phyloP scores from a whole-genome alignment of 441 rosid species.

The Populus hybrid region DNA sequence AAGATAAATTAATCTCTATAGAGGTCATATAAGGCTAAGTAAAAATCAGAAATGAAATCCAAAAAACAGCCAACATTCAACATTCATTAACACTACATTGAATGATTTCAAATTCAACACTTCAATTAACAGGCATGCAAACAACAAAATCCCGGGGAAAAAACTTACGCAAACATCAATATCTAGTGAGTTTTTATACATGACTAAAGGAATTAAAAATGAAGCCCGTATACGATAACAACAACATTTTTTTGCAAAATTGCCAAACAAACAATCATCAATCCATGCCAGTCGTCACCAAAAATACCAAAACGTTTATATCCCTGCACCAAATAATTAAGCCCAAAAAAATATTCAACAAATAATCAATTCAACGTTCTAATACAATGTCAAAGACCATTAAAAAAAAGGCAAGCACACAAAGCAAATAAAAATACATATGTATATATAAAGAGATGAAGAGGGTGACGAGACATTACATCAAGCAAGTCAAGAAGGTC shows the following conservation, averaged over 20 bases:
- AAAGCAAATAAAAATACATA: slow-evolving; percentile 7
- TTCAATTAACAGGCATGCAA: not conserved
- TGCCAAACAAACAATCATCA: not conserved
- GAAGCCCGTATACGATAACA: not conserved
- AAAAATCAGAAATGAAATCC: not conserved
- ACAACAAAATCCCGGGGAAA: not conserved
- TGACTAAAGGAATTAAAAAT: not conserved
- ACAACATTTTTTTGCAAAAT: not conserved
- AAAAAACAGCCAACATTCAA: not conserved
- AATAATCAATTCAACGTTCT: not conserved
- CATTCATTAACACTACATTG: not conserved
- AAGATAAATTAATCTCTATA: not conserved
- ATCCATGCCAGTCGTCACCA: not conserved
- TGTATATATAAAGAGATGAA: slow-evolving; percentile 12
- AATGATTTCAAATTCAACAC: slow-evolving; percentile 1
- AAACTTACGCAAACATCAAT: not conserved
- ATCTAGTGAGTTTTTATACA: not conserved
- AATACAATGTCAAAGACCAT: not conserved
- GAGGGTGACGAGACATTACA: slow-evolving; percentile 34
- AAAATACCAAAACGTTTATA: not conserved
- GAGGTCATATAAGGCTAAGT: not conserved
- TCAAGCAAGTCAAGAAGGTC: slow-evolving; percentile 54
- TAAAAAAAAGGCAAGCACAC: slow-evolving; percentile 1
- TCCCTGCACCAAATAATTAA: not conserved
- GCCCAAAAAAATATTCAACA: not conserved